Conservation (phyloP, 108 stramenopile genomes). For the Discostella pseudostelligera region DNA sequence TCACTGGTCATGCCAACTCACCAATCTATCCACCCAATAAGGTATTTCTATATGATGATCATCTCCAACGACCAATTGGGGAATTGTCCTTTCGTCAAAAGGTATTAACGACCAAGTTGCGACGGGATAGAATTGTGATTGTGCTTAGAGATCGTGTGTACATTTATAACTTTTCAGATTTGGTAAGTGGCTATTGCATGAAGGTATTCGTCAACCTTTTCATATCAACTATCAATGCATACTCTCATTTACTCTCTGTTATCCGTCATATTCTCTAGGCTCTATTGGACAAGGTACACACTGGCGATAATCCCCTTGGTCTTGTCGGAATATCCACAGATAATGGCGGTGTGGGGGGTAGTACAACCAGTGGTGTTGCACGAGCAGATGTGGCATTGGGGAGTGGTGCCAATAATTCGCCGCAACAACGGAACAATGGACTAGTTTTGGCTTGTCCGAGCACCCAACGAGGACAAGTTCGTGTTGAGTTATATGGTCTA, state of each 20-base stretch:
- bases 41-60: slow-evolving; percentile 99
- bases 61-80: slow-evolving; percentile 90
- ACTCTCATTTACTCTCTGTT: too few species aligned
- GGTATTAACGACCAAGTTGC: slow-evolving; percentile 87
- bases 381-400: slow-evolving; percentile 25
- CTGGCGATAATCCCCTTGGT: slow-evolving; percentile 87
- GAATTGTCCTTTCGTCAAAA: slow-evolving; percentile 90
- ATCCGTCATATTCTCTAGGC: too few species aligned
- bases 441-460: slow-evolving; percentile 96
- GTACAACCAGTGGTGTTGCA: slow-evolving; percentile 12
- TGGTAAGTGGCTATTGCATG: slow-evolving; percentile 54
- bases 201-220: too few species aligned
- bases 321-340: slow-evolving; percentile 89
- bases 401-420: background rate
- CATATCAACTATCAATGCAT: too few species aligned
- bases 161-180: slow-evolving; percentile 93
- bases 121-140: slow-evolving; percentile 95
- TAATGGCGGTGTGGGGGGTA: slow-evolving; percentile 44
- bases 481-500: slow-evolving; percentile 94
- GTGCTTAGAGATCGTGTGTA: slow-evolving; percentile 91
- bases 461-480: slow-evolving; percentile 85
- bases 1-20: slow-evolving; percentile 87
- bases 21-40: slow-evolving; percentile 95
- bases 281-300: slow-evolving; percentile 92
- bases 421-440: slow-evolving; percentile 42